Evolutionary conservation across 2,329 filamentous ascomycete species (phyloP).

Genomic region (Pseudophaeomoniella oleicola): DNA sequence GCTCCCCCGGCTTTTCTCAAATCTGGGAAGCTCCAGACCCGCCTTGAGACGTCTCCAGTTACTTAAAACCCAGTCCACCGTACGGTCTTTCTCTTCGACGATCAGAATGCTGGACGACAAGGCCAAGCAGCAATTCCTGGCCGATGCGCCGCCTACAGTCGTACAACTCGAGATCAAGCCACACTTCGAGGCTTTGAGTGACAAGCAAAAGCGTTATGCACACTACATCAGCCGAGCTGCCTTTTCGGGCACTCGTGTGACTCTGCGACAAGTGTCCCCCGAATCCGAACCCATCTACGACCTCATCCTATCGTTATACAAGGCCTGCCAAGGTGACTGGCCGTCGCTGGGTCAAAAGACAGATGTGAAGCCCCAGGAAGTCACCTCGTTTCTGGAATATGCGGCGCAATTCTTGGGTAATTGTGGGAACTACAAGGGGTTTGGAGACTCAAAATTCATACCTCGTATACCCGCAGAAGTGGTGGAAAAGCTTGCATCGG

Average conservation of each 20-base stretch:
- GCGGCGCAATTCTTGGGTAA: slow-evolving; percentile 67
- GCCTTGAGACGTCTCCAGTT: not conserved
- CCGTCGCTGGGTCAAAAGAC: slow-evolving; percentile 49
- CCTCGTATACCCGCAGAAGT: slow-evolving; percentile 52
- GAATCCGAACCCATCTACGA: slow-evolving; percentile 73
- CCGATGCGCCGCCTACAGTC: slow-evolving; percentile 77
- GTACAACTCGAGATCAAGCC: slow-evolving; percentile 82
- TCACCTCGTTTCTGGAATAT: slow-evolving; percentile 61
- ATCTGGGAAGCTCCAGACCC: not conserved
- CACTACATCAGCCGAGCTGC: slow-evolving; percentile 74
- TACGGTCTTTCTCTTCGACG: not conserved
- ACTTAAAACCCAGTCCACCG: not conserved
- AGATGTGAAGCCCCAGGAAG: slow-evolving; percentile 46
- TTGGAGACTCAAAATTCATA: slow-evolving; percentile 73
- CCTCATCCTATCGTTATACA: slow-evolving; percentile 61
- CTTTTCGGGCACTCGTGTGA: slow-evolving; percentile 62
- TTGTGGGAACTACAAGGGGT: slow-evolving; percentile 73
- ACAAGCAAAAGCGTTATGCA: slow-evolving; percentile 72
- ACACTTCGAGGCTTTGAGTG: slow-evolving; percentile 58
- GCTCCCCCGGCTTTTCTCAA: not conserved
- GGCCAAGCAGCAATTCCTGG: slow-evolving; percentile 56
- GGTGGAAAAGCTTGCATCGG: slow-evolving; percentile 49
- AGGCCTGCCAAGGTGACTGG: slow-evolving; percentile 55
- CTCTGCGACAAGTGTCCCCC: slow-evolving; percentile 67
- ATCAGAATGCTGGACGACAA: slow-evolving; percentile 22